These are phyloP conservation scores for Brasilioporus rufonigricans DNA, from an alignment of 768 basidiomycete genomes.

Conservation along the genomic window DNA sequence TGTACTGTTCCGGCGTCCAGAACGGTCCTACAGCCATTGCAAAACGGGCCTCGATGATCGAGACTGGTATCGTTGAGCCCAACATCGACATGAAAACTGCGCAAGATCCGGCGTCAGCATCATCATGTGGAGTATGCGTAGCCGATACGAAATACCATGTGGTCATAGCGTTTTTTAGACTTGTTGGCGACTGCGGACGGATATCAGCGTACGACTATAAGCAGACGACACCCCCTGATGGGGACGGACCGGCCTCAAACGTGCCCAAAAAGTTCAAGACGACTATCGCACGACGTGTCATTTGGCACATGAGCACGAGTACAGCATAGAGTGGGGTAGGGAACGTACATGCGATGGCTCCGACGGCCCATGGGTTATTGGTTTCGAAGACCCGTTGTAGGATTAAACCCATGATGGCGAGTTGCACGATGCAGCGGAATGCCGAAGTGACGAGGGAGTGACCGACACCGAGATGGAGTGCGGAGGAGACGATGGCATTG, in stretches of 20 bases:
- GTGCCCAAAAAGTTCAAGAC: constrained; percentile 77
- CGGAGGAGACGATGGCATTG: constrained; percentile 61
- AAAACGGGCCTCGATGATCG: constrained; percentile 69
- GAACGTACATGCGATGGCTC: constrained; percentile 65
- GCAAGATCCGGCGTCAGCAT: constrained; percentile 7
- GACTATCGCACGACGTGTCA: constrained; percentile 35
- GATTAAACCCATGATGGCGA: constrained; percentile 68
- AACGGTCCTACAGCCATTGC: constrained; percentile 78
- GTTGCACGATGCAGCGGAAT: constrained; percentile 72
- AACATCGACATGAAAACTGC: constrained; percentile 68
- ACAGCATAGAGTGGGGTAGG: not conserved
- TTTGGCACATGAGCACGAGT: not conserved
- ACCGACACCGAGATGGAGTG: constrained; percentile 68
- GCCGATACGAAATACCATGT: constrained; percentile 56
- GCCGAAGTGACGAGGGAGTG: constrained; percentile 67
- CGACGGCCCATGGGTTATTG: constrained; percentile 71
- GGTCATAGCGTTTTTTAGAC: constrained; percentile 62
- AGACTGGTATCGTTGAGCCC: constrained; percentile 75
- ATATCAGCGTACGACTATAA: not conserved
- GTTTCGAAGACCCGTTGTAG: constrained; percentile 75
- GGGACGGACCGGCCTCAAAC: constrained; percentile 62
- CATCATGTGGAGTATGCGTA: not conserved
- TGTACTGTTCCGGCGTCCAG: constrained; percentile 82
- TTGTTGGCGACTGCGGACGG: constrained; percentile 65
- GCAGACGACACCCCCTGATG: not conserved